Evolutionary conservation across 148 eudicot genomes (phyloP).

Genomic region (Rhododendron henanense): DNA sequence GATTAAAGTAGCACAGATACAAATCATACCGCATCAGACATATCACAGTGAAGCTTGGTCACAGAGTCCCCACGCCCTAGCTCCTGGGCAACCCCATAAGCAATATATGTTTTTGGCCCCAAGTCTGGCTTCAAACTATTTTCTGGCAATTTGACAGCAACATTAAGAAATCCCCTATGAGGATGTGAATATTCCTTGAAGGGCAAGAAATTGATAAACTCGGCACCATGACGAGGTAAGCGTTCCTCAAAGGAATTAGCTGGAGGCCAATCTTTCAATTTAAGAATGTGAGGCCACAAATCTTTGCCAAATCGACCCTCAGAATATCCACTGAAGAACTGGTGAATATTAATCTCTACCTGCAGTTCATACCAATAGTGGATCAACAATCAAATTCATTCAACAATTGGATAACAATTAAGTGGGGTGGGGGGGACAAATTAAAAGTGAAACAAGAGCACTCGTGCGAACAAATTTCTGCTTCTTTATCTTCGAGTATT

Average conservation of each 20-base stretch:
- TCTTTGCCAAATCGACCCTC: slow-evolving; percentile 31
- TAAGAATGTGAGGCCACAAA: slow-evolving; percentile 52
- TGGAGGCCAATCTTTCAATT: slow-evolving; percentile 73
- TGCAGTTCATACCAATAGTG: slow-evolving; percentile 9
- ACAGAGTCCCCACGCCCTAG: slow-evolving; percentile 55
- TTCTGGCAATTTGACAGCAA: slow-evolving; percentile 50
- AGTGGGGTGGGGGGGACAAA: no score
- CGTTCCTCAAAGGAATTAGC: slow-evolving; percentile 42
- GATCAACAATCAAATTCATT: background rate
- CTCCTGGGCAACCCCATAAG: slow-evolving; percentile 58
- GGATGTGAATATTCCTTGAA: slow-evolving; percentile 68
- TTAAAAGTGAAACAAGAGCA: no score
- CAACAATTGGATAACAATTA: background rate
- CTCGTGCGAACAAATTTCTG: background rate
- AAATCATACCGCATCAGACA: slow-evolving; percentile 35
- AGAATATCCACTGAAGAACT: slow-evolving; percentile 53
- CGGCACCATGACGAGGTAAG: slow-evolving; percentile 64
- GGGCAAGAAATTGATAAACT: slow-evolving; percentile 51
- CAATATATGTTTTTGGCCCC: slow-evolving; percentile 71
- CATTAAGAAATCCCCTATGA: slow-evolving; percentile 43
- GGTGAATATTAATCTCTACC: slow-evolving; percentile 48
- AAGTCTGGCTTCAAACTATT: slow-evolving; percentile 48
- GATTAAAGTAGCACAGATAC: background rate
- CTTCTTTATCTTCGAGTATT: no score
- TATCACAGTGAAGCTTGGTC: background rate